A percentile compares a stretch with the other conserved stretches of the same genome.
Evolutionary conservation across 306 rosid species (phyloP).

Genomic region (Mimosa pudica): DNA sequence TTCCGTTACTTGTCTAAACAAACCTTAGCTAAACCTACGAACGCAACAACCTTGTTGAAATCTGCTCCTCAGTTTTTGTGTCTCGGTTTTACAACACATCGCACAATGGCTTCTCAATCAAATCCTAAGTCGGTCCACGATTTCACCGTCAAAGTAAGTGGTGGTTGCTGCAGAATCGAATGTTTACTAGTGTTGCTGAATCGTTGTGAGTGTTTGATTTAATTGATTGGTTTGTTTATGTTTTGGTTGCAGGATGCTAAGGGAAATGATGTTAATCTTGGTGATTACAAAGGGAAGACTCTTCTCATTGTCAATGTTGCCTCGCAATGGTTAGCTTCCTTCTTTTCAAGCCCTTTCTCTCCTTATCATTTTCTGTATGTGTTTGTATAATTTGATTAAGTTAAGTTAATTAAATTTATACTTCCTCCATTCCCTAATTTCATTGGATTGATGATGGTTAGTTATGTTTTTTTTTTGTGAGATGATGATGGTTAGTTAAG

Average conservation of each 20-base stretch:
- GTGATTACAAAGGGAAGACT: slow-evolving; percentile 82
- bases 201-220: background rate
- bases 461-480: too few species aligned
- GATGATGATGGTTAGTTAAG: too few species aligned
- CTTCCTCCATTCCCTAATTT: too few species aligned
- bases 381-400: too few species aligned
- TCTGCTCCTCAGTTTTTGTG: background rate
- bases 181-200: background rate
- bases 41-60: slow-evolving; percentile 14
- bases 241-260: slow-evolving; percentile 69
- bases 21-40: slow-evolving; percentile 7
- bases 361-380: background rate
- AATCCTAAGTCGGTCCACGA: slow-evolving; percentile 51
- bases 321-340: slow-evolving; percentile 73
- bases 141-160: slow-evolving; percentile 67
- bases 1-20: slow-evolving; percentile 12
- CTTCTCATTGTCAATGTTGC: slow-evolving; percentile 95
- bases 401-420: too few species aligned
- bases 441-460: too few species aligned
- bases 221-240: background rate
- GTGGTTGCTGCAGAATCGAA: background rate
- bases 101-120: slow-evolving; percentile 68
- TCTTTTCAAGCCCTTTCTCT: background rate
- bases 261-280: slow-evolving; percentile 85
- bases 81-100: slow-evolving; percentile 35